Percentiles rank a stretch among this genome's conserved stretches.
These are phyloP conservation scores for Pneumocystis wakefieldiae DNA, from an alignment of 1,139 yeast genomes.

Conservation along the genomic window DNA sequence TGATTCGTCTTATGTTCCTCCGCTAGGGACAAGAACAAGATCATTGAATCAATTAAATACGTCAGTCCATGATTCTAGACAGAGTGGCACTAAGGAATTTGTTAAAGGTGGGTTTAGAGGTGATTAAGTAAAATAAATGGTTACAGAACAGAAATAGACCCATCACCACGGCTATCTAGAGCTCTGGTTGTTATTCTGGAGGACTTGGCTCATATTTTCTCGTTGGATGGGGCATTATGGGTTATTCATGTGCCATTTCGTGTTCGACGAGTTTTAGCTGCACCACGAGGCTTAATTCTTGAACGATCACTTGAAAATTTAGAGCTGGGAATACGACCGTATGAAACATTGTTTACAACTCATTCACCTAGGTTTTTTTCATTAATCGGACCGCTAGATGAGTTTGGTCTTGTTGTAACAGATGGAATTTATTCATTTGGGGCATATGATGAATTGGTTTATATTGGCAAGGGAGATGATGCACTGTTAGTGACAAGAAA, in stretches of 20 bases:
- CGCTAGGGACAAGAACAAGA: background rate
- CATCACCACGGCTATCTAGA: constrained; percentile 9
- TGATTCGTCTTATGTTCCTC: background rate
- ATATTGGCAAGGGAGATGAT: constrained; percentile 15
- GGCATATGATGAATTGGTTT: constrained; percentile 37
- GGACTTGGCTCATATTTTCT: constrained; percentile 35
- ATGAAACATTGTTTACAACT: constrained; percentile 3
- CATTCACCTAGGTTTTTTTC: constrained; percentile 37
- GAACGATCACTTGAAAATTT: constrained; percentile 31
- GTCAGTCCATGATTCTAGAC: constrained; percentile 4
- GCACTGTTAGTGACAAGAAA: background rate
- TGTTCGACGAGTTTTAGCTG: constrained; percentile 41
- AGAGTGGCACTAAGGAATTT: constrained; percentile 2
- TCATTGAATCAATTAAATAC: constrained; percentile 2
- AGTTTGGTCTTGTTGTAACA: constrained; percentile 50
- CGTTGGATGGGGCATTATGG: constrained; percentile 35
- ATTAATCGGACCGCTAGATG: constrained; percentile 53
- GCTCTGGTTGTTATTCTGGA: constrained; percentile 20
- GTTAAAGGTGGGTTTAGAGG: background rate
- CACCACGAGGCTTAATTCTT: constrained; percentile 48
- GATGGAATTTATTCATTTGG: constrained; percentile 44
- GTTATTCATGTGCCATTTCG: constrained; percentile 50
- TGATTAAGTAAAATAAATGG: background rate
- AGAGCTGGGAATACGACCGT: constrained; percentile 7
- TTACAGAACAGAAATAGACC: background rate